Percentiles rank a stretch among this genome's conserved stretches.
Evolutionary conservation across 805 yeast genomes (phyloP).

Genomic region (Priceomyces carsonii): DNA sequence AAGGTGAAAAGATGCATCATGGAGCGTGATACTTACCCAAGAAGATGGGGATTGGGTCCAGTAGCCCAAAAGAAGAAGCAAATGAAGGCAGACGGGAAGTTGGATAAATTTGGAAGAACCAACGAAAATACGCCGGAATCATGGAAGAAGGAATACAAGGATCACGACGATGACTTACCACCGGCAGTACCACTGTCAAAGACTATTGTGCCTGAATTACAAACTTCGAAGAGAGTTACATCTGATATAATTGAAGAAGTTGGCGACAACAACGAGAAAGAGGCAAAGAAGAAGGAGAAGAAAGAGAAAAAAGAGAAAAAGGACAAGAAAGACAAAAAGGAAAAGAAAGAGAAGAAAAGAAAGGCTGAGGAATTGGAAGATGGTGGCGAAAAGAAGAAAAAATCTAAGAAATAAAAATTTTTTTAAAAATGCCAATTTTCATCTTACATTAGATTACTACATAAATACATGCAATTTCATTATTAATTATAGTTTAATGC

Average conservation of each 20-base stretch:
- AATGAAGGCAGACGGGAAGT: slow-evolving; percentile 94
- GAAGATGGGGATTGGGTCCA: slow-evolving; percentile 99
- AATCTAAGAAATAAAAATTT: slow-evolving; percentile 43
- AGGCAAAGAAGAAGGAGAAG: slow-evolving; percentile 34
- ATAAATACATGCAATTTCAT: slow-evolving; percentile 5
- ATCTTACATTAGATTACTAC: background rate
- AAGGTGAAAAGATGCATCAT: slow-evolving; percentile 98
- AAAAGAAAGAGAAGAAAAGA: slow-evolving; percentile 60
- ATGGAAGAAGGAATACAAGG: slow-evolving; percentile 86
- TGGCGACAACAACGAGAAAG: slow-evolving; percentile 27
- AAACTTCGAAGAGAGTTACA: slow-evolving; percentile 45
- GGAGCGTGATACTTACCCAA: slow-evolving; percentile 99
- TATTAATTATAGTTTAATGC: too few relatives aligned
- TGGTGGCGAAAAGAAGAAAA: slow-evolving; percentile 51
- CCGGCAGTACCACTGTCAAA: slow-evolving; percentile 60
- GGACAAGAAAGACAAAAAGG: slow-evolving; percentile 61
- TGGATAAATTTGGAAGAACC: slow-evolving; percentile 91
- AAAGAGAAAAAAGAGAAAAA: slow-evolving; percentile 51
- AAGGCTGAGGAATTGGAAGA: slow-evolving; percentile 43
- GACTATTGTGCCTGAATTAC: slow-evolving; percentile 46
- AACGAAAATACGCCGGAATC: slow-evolving; percentile 92
- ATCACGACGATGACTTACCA: slow-evolving; percentile 60
- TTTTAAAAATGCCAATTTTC: too few relatives aligned
- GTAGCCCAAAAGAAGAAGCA: slow-evolving; percentile 98
- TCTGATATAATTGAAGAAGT: slow-evolving; percentile 43